Percentiles rank a stretch among this genome's conserved stretches.
These are phyloP conservation scores for Erysimum cheiranthoides DNA, from an alignment of 345 rosid genomes.

Conservation along the genomic window DNA sequence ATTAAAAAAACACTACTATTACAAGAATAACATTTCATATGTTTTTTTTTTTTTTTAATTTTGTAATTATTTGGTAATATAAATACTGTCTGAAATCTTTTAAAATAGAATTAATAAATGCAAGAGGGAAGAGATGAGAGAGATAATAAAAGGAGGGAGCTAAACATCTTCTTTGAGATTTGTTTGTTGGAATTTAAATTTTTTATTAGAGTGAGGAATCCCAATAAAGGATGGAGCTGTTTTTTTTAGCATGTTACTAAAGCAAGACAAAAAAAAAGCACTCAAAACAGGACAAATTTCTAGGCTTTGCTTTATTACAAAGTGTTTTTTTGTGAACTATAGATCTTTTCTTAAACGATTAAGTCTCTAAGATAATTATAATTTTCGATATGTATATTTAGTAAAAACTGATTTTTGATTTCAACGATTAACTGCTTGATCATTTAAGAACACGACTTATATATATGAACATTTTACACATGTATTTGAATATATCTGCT, in stretches of 20 bases:
- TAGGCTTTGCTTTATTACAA: slow-evolving; percentile 45
- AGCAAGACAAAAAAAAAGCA: slow-evolving; percentile 72
- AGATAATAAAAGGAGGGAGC: neutral
- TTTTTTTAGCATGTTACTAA: slow-evolving; percentile 77
- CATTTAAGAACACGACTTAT: neutral
- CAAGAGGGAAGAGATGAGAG: neutral
- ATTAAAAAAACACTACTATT: neutral
- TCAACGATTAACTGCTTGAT: neutral
- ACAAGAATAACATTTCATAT: neutral
- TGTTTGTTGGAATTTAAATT: neutral
- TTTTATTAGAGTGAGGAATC: slow-evolving; percentile 60
- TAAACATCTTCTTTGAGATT: slow-evolving; percentile 18
- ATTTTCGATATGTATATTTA: too few relatives aligned
- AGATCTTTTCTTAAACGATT: slow-evolving; percentile 11
- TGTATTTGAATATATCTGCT: neutral
- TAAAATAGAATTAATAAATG: too few relatives aligned
- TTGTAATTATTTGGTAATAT: neutral
- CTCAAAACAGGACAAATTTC: slow-evolving; percentile 53
- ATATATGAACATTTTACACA: neutral
- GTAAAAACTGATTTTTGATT: neutral
- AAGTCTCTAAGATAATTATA: neutral
- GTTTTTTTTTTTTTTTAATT: neutral
- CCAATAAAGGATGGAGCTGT: slow-evolving; percentile 61
- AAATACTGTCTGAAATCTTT: neutral
- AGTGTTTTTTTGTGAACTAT: neutral